phyloP scores from a whole-genome alignment of 2,329 filamentous ascomycete species.

The Monosporascus sp. region DNA sequence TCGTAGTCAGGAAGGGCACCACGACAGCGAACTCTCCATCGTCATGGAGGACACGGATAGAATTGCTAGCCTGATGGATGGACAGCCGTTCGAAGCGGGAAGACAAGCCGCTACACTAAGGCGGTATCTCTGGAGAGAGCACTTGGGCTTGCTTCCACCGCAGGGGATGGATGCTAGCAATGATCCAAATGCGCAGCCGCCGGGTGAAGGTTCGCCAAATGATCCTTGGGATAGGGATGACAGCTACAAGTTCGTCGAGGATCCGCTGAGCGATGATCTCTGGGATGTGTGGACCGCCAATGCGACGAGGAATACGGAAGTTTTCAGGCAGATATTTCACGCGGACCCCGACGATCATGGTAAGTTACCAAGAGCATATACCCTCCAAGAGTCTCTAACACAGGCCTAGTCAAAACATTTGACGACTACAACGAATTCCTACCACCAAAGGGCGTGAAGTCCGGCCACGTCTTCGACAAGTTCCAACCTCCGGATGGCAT shows the following conservation, averaged over 20 bases:
- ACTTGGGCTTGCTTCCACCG: conserved; percentile 72
- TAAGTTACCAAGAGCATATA: conserved; percentile 30
- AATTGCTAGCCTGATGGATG: conserved; percentile 71
- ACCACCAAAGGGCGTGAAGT: conserved; percentile 63
- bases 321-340: conserved; percentile 78
- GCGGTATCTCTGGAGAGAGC: conserved; percentile 82
- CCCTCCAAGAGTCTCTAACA: conserved; percentile 5
- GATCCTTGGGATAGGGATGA: conserved; percentile 56
- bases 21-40: conserved; percentile 87
- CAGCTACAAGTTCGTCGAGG: conserved; percentile 59
- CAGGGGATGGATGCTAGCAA: conserved; percentile 63
- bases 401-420: conserved; percentile 70
- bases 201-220: conserved; percentile 60
- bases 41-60: conserved; percentile 78
- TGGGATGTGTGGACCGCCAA: conserved; percentile 64
- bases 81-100: conserved; percentile 69
- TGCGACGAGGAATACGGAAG: conserved; percentile 65
- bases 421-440: conserved; percentile 82
- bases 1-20: conserved; percentile 77
- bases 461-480: conserved; percentile 82
- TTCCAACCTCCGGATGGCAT: conserved; percentile 70
- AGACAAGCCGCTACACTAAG: conserved; percentile 77
- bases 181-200: conserved; percentile 70
- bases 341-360: conserved; percentile 84
- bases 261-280: conserved; percentile 63